Evolutionary conservation across 2,329 filamentous ascomycete species (phyloP).

Genomic region (Lasiodiplodia sp.): DNA sequence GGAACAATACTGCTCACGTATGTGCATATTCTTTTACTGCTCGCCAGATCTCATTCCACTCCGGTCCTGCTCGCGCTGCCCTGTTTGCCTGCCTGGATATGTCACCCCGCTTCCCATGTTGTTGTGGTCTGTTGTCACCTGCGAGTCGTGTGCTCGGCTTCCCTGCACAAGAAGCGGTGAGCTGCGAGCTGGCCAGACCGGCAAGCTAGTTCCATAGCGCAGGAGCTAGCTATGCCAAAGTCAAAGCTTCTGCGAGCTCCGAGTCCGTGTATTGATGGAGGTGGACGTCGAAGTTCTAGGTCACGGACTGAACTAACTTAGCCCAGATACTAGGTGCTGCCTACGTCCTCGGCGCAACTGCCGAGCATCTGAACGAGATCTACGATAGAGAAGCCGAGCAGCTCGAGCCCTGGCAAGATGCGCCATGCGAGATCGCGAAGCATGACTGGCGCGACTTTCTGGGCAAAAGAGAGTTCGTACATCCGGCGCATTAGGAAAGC

Average conservation of each 20-base stretch:
- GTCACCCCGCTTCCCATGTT: background rate
- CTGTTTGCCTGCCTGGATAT: background rate
- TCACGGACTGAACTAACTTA: background rate
- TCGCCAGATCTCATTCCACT: slow-evolving; percentile 19
- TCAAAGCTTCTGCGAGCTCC: background rate
- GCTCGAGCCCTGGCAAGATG: slow-evolving; percentile 82
- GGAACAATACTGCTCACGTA: slow-evolving; percentile 85
- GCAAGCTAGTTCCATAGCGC: slow-evolving; percentile 7
- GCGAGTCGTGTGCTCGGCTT: slow-evolving; percentile 6
- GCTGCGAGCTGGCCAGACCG: slow-evolving; percentile 1
- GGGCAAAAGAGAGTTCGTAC: slow-evolving; percentile 70
- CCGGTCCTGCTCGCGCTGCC: background rate
- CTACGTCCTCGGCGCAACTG: slow-evolving; percentile 81
- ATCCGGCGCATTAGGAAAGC: background rate
- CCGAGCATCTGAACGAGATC: slow-evolving; percentile 76
- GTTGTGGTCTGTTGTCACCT: background rate
- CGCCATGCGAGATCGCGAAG: slow-evolving; percentile 81
- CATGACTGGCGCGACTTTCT: slow-evolving; percentile 88
- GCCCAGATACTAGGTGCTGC: slow-evolving; percentile 76
- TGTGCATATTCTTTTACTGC: slow-evolving; percentile 34
- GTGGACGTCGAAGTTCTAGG: slow-evolving; percentile 2
- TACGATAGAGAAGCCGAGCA: slow-evolving; percentile 78
- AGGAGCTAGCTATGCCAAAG: background rate
- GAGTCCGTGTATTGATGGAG: background rate
- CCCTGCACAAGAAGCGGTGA: slow-evolving; percentile 10